Percentiles rank a stretch among this genome's conserved stretches.
phyloP scores from a whole-genome alignment of 352 stramenopile genomes.

The Globisporangium sylvaticum region DNA sequence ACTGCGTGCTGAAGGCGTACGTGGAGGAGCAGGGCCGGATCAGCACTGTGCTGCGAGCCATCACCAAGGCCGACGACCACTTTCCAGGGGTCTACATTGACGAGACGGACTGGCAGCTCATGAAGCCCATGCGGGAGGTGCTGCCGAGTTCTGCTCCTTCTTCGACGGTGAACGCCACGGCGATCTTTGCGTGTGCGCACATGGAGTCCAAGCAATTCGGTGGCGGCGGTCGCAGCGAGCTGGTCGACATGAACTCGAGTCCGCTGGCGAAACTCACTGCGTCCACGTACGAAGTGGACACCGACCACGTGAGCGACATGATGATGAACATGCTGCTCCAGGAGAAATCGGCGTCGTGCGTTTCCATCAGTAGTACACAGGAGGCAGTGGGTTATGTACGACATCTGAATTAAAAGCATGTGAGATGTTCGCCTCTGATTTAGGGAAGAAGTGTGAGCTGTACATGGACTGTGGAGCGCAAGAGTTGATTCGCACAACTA shows the following conservation, averaged over 20 bases:
- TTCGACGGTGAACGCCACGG: neutral
- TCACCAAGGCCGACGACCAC: conserved; percentile 5
- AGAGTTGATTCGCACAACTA: neutral
- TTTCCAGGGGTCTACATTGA: conserved; percentile 16
- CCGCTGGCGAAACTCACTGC: neutral
- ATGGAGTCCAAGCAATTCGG: conserved; percentile 3
- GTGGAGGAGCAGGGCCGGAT: neutral
- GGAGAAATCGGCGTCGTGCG: neutral
- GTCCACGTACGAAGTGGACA: conserved; percentile 5
- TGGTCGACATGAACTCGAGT: neutral
- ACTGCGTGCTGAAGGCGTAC: conserved; percentile 3
- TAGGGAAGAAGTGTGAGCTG: too few species aligned
- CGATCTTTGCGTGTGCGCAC: conserved; percentile 8
- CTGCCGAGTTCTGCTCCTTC: neutral
- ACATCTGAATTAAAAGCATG: neutral
- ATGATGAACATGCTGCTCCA: conserved; percentile 10
- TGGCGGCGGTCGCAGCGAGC: neutral
- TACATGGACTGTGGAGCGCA: too few species aligned
- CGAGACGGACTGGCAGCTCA: conserved; percentile 13
- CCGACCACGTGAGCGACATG: conserved; percentile 3
- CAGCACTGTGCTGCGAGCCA: neutral
- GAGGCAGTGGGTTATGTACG: neutral
- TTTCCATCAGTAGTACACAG: neutral
- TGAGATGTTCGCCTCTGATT: neutral
- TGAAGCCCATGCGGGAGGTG: neutral